Conservation (phyloP, 2,329 filamentous ascomycete species). For the Saccharata proteae region DNA sequence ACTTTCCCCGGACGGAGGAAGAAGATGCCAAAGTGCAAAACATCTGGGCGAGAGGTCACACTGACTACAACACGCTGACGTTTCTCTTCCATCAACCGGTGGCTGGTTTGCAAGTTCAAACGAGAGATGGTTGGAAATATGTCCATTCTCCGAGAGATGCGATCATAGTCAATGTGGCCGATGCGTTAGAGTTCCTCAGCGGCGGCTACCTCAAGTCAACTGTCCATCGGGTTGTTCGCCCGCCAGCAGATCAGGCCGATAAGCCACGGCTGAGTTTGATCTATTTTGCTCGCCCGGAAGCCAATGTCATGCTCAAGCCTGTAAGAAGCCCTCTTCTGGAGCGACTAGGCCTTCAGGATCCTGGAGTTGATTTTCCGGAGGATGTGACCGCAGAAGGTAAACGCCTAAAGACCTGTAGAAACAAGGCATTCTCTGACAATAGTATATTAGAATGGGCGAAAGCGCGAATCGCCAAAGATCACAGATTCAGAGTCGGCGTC, state of each 20-base stretch:
- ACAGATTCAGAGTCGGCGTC: conserved; percentile 3
- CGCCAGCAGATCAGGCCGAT: conserved; percentile 24
- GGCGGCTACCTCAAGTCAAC: conserved; percentile 21
- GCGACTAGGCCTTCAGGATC: conserved; percentile 12
- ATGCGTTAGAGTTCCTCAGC: conserved; percentile 25
- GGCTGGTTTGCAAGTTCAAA: conserved; percentile 36
- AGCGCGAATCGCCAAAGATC: too few relatives aligned
- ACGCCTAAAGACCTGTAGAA: too few relatives aligned
- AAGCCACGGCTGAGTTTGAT: conserved; percentile 26
- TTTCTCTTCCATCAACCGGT: conserved; percentile 37
- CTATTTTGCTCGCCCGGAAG: conserved; percentile 29
- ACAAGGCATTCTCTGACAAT: too few relatives aligned
- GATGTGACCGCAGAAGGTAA: conserved; percentile 2
- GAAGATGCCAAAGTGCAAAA: conserved; percentile 25
- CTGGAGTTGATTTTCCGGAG: neutral
- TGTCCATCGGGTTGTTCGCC: conserved; percentile 20
- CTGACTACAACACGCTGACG: conserved; percentile 36
- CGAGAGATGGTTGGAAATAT: conserved; percentile 34
- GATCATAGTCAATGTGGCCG: conserved; percentile 39
- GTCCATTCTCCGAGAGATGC: conserved; percentile 34
- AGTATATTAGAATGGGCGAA: too few relatives aligned
- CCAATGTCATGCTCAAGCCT: conserved; percentile 25
- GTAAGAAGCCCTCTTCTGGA: conserved; percentile 24
- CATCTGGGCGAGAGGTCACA: conserved; percentile 36
- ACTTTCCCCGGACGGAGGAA: conserved; percentile 26